Evolutionary conservation across 1,284 basidiomycete species (phyloP), one percentile per base, ranked within the genome.

Genomic region (Microbotryomycetes sp.): DNA sequence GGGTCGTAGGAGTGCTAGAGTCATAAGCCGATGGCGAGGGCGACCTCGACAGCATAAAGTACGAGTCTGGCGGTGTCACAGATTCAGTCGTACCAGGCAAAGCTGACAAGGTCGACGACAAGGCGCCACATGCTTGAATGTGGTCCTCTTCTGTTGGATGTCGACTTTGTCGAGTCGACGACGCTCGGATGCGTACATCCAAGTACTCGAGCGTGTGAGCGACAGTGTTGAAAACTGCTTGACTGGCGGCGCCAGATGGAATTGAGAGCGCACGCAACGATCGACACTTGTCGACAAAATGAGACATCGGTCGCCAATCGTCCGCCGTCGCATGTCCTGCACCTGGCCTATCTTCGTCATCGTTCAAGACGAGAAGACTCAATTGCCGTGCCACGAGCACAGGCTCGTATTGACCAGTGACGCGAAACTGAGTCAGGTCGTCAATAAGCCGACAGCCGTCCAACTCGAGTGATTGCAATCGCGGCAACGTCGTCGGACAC

Each of bases 381-480:
- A 64, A 52, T 23, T 47, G 49, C 9, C 15, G 16, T 2, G 62
- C 59, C 3, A 64, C 46, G 11, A 28, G 30, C 15, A 9, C 21
- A 1, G 59, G 59, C 31, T 56, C 53, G 53, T 49, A 60, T 5
- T 54, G 26, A 5, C 58, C 58, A 29, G 55, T 54, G 41, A 57
- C 56, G 30, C 3, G 24, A 4, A 57, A 48, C 5, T 21, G 26
- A 1, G 11, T 13, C 0, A 52, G 58, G 16, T 64, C 46, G 11
- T 60, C 59, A 30, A 64, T 45, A 52, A 60, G 49, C 3, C 49
- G 23, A 28, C 59, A 64, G 3, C 52, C 49, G 24, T 55, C 53
- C 13, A 64, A 49, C 31, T 60, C 56, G 21, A 64, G 45, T 15
- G 50, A 55, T 3, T 18, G 16, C 27, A 64, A 16, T 3, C 7